Evolutionary conservation across 78 protist genomes (phyloP), one percentile per base, ranked within the genome.

Genomic region (Planoprotostelium fungivorum): DNA sequence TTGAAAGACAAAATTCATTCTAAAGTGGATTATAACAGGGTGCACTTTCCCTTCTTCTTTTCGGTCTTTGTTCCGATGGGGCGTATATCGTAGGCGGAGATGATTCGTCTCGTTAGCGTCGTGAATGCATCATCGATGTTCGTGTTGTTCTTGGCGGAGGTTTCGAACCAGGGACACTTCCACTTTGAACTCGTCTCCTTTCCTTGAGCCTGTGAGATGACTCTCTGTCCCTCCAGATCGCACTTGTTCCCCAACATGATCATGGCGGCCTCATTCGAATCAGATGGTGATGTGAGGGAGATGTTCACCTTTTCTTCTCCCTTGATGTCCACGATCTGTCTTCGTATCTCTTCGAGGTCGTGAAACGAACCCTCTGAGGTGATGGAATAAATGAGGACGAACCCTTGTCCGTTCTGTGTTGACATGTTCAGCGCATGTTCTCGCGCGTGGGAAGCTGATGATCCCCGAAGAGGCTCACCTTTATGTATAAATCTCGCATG

Each of bases 171-270:
- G 16, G 73, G 73, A 51, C 73, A 51, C 73, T 51, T 51, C 73
- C 73, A 51, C 73, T 51, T 51, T 5, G 73, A 51, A 16, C 73
- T 51, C 31, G 73, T 16, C 73, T 51, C 73, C 16, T 51, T 51
- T 5, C 73, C 73, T 51, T 51, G 73, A 25, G 73, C 95, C 84
- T 90, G 93, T 1, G 94, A 90, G 1, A 95, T 95, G 38, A 95
- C 98, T 38, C 98, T 94, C 89, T 96, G 95, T 35, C 90, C 93
- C 36, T 91, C 94, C 10, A 97, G 87, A 89, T 97, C 99, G 63
- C 87, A 86, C 92, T 97, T 97, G 94, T 95, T 96, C 28, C 95
- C 95, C 38, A 93, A 88, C 25, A 93, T 37, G 92, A 93, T 90
- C 63, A 93, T 93, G 29, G 89, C 90, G 31, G 95, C 73, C 73